phyloP scores from a whole-genome alignment of 345 rosid species.

The Atalantia buxifolia region DNA sequence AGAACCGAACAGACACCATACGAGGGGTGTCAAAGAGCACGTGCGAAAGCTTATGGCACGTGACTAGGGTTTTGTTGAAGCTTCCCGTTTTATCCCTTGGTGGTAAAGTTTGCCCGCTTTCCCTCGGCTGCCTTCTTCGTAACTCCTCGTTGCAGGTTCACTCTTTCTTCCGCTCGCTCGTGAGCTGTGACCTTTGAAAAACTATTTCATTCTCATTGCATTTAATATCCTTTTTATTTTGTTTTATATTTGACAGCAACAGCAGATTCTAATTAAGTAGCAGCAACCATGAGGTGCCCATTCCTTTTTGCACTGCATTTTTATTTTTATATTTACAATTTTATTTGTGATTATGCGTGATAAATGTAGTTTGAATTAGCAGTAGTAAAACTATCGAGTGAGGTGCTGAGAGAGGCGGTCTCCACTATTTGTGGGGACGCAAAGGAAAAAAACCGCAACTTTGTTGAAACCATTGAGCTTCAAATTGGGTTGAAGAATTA shows the following conservation, averaged over 20 bases:
- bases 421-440: slow-evolving; percentile 25
- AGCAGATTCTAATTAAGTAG: background rate
- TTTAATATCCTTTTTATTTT: background rate
- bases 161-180: background rate
- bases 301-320: background rate
- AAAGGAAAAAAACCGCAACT: slow-evolving; percentile 24
- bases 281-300: background rate
- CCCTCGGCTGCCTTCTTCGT: background rate
- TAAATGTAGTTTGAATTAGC: background rate
- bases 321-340: background rate
- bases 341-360: background rate
- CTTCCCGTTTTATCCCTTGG: background rate
- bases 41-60: background rate
- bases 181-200: too few species aligned
- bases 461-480: slow-evolving; percentile 81
- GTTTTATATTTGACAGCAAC: background rate
- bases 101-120: too few species aligned
- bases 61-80: background rate
- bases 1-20: too few species aligned
- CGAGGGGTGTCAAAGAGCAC: too few species aligned
- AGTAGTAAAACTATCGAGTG: slow-evolving; percentile 88
- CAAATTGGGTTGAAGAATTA: slow-evolving; percentile 94
- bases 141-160: background rate
- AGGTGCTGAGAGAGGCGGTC: slow-evolving; percentile 78
- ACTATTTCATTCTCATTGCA: background rate